These are phyloP conservation scores for Ceratocystis huliohia DNA, from an alignment of 2,329 filamentous ascomycete genomes.

Conservation along the genomic window DNA sequence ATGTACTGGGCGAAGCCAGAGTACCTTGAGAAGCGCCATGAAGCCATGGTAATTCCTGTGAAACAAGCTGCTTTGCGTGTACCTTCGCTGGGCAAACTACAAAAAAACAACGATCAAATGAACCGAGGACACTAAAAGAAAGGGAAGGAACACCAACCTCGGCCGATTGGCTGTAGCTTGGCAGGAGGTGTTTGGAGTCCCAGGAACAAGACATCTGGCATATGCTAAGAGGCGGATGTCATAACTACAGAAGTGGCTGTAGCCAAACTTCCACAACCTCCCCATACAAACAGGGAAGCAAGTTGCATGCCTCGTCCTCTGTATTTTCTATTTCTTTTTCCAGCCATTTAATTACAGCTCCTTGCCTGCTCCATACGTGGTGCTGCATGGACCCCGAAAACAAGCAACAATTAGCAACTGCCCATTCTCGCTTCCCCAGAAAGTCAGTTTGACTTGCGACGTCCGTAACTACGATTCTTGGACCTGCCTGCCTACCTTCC, in stretches of 20 bases:
- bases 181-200: conserved; percentile 5
- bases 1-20: not conserved
- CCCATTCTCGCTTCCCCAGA: conserved; percentile 3
- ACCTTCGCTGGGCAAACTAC: not conserved
- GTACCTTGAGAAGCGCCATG: not conserved
- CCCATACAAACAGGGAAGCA: no score
- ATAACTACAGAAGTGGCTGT: not conserved
- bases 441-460: not conserved
- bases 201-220: not conserved
- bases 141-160: conserved; percentile 19
- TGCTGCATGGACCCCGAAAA: not conserved
- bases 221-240: not conserved
- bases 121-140: conserved; percentile 16
- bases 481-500: not conserved
- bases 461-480: not conserved
- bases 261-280: not conserved
- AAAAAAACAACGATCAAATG: conserved; percentile 3
- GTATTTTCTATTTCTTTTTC: conserved; percentile 19
- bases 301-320: not conserved
- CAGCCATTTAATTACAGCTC: conserved; percentile 15
- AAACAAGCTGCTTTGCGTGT: not conserved
- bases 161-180: conserved; percentile 4
- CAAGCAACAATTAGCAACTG: not conserved
- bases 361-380: conserved; percentile 12
- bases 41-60: not conserved